These are phyloP conservation scores for Lophiotrema nucula DNA, from an alignment of 495 filamentous ascomycete genomes.

Conservation along the genomic window DNA sequence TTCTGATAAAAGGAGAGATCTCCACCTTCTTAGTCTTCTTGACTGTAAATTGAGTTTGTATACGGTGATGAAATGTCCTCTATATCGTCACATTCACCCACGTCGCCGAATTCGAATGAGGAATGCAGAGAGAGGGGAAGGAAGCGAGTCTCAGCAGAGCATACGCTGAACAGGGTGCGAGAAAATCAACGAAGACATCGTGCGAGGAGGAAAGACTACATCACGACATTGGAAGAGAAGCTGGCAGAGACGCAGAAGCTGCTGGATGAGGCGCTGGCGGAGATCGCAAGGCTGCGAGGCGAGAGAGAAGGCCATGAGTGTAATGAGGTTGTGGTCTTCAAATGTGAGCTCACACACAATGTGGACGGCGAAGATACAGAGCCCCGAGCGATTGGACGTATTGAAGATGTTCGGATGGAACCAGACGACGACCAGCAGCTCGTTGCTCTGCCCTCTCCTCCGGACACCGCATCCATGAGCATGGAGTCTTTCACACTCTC, in stretches of 20 bases:
- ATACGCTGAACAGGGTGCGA: slow-evolving; percentile 27
- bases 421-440: not conserved
- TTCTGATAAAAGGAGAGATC: not conserved
- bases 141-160: slow-evolving; percentile 20
- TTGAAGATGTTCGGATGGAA: not conserved
- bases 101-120: not conserved
- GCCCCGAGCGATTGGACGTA: not conserved
- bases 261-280: slow-evolving; percentile 14
- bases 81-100: too few species aligned
- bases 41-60: too few species aligned
- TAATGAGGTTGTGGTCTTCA: not conserved
- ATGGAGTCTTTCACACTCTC: not conserved
- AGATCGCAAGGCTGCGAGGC: slow-evolving; percentile 8
- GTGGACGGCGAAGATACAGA: not conserved
- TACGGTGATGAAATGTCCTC: too few species aligned
- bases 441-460: not conserved
- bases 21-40: too few species aligned
- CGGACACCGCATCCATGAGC: not conserved
- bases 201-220: slow-evolving; percentile 21
- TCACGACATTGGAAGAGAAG: slow-evolving; percentile 21
- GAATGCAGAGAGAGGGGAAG: slow-evolving; percentile 3
- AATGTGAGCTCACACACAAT: not conserved
- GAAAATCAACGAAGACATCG: slow-evolving; percentile 32
- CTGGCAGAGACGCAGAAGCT: slow-evolving; percentile 14
- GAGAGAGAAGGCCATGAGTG: slow-evolving; percentile 6